Evolutionary conservation across 2,329 filamentous ascomycete species (phyloP), one percentile per base, ranked within the genome.

Genomic region (Lachnellula subtilissima): DNA sequence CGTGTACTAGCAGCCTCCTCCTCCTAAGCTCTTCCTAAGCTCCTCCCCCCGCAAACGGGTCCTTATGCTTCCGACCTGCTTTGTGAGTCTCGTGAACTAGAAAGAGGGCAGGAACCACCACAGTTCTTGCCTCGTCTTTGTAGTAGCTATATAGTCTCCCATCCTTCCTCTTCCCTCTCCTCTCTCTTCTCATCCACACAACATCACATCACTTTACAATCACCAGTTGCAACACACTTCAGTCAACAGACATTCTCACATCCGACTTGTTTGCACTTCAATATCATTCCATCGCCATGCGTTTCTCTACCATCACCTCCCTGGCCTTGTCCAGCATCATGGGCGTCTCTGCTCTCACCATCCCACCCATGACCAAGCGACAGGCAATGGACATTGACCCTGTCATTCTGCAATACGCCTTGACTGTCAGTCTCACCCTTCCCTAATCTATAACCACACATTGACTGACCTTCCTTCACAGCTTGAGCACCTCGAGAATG

Each of bases 401-500:
- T 25, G 63, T 66, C 54, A 77, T 78, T 51, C 71, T 78, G 52
- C 75, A 76, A 70, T 78, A 77, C 50, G 77, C 77, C 19, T 67
- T 79, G 50, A 75, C 76, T 2, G 62, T 64, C 19, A 51, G 59
- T 54, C 2, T 45, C 3, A 9, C 4, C n/a, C n/a, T 36, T 28
- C 28, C 8, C 28, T 28, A 9, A 2, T 9, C 28, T 3, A 7
- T 14, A 25, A 7, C 11, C 5, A 14, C 6, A 12, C 5, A 5
- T 57, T 65, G 17, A 64, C 51, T 28, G 28, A 9, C 28, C 28
- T 9, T 28, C 48, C 12, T 19, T 23, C 14, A 42, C 46, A 66
- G 56, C 75, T 83, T 11, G 81, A 84, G 69, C 77, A 81, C 58
- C 77, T 83, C 39, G 85, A 88, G 71, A 75, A 83, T 59, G 75